A percentile compares a stretch with the other conserved stretches of the same genome.
phyloP scores from a whole-genome alignment of 2,329 filamentous ascomycete species.

The Emericellopsis atlantica region DNA sequence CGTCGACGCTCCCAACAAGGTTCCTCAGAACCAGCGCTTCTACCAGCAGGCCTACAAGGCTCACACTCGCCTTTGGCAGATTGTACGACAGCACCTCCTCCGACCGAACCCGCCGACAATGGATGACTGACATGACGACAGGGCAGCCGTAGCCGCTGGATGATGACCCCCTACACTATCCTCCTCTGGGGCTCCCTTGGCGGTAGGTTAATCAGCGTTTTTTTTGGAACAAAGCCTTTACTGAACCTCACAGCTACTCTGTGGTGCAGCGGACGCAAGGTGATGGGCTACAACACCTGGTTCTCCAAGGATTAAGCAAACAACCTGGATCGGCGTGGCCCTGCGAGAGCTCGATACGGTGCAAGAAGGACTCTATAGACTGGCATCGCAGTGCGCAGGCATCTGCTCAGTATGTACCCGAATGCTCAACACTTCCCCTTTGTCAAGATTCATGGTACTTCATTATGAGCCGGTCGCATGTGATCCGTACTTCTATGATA shows the following conservation, averaged over 20 bases:
- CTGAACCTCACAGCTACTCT: constrained; percentile 31
- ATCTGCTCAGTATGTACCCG: constrained; percentile 1
- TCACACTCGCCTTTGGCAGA: constrained; percentile 62
- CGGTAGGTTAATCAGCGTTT: constrained; percentile 32
- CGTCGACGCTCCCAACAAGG: constrained; percentile 63
- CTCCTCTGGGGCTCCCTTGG: constrained; percentile 49
- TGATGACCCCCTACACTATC: constrained; percentile 58
- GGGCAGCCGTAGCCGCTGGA: constrained; percentile 50
- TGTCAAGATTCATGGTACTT: background rate
- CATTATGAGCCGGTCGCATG: background rate
- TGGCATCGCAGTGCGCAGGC: background rate
- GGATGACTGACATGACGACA: constrained; percentile 23
- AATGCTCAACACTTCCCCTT: background rate
- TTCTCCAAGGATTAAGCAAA: constrained; percentile 25
- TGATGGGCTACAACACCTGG: constrained; percentile 71
- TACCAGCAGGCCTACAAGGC: constrained; percentile 63
- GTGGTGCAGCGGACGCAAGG: constrained; percentile 64
- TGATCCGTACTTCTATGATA: constrained; percentile 6
- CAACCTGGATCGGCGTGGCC: no score
- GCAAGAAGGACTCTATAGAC: no score
- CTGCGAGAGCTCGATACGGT: no score
- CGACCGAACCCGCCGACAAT: constrained; percentile 12
- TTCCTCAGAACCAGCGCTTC: constrained; percentile 60
- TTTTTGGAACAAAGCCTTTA: constrained; percentile 4
- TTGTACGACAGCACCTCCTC: constrained; percentile 40